phyloP scores from a whole-genome alignment of 306 rosid genomes.

The peach (Prunus persica) region Prunus_persica_NCBIv2 NC_034011.1:9326501-9327000 shows the following conservation, averaged over 20 bases:
- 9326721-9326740: too few relatives aligned
- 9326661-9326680: neutral
- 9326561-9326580: neutral
- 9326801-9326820: neutral
- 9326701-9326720: too few relatives aligned
- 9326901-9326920: neutral
- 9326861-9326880: neutral
- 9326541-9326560: neutral
- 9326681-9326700: neutral
- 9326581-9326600: neutral
- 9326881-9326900: neutral
- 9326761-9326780: too few relatives aligned
- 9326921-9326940: neutral
- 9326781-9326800: neutral
- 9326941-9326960: neutral
- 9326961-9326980: neutral
- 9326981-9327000: neutral
- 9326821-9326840: neutral
- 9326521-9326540: neutral
- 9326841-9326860: neutral
- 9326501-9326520: constrained; percentile 2
- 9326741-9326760: too few relatives aligned
- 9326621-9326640: neutral
- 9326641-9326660: too few relatives aligned
- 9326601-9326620: neutral